phyloP scores from a whole-genome alignment of 129 eudicot genomes.

The Artemisia tridentata region DNA sequence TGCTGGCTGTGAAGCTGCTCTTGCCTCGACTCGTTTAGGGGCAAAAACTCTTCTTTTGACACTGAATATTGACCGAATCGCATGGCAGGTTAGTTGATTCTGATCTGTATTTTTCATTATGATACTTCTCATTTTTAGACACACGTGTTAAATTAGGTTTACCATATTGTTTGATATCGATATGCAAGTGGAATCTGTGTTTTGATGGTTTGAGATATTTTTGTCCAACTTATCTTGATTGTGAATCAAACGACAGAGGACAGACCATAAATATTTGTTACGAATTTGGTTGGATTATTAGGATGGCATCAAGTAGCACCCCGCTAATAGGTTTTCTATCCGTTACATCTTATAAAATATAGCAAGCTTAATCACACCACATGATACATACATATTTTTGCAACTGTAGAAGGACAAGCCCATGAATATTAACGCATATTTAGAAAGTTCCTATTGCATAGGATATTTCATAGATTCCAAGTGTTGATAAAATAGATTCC shows the following conservation, averaged over 20 bases:
- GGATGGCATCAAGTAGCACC: too few species aligned
- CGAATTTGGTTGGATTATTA: slow-evolving; percentile 11
- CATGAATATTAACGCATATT: background rate
- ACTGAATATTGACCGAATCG: slow-evolving; percentile 90
- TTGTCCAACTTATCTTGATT: background rate
- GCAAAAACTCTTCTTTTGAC: slow-evolving; percentile 96
- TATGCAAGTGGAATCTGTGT: slow-evolving; percentile 6
- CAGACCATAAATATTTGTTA: background rate
- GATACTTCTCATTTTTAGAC: background rate
- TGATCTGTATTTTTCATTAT: background rate
- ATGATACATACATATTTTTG: background rate
- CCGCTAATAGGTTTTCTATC: background rate
- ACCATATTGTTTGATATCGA: slow-evolving; percentile 6
- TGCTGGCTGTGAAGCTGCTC: slow-evolving; percentile 99
- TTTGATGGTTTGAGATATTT: background rate
- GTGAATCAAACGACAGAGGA: background rate
- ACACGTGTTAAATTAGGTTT: background rate
- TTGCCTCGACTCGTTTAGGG: slow-evolving; percentile 92
- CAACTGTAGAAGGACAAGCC: background rate
- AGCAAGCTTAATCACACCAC: background rate
- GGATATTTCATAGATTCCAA: background rate
- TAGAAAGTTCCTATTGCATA: background rate
- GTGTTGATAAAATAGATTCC: background rate
- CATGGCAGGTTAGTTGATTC: slow-evolving; percentile 86
- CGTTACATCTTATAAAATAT: background rate